Conservation (phyloP, 371 early-diverging fungal species). For the Parasitella parasitica region DNA sequence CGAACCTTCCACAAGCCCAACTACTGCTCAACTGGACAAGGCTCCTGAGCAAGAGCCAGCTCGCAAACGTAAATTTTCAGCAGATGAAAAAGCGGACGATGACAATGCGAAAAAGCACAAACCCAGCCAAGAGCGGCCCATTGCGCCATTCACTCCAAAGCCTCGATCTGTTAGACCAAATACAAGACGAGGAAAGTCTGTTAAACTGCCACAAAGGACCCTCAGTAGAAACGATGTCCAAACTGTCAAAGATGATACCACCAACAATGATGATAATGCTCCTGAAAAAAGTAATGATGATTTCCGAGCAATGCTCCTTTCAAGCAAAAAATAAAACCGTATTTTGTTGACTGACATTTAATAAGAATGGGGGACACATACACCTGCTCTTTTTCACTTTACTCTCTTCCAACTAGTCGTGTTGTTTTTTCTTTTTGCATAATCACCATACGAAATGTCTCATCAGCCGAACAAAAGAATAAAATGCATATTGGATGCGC, state of each 20-base stretch:
- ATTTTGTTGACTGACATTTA: background rate
- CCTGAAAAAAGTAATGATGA: conserved; percentile 35
- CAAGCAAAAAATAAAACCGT: conserved; percentile 14
- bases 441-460: background rate
- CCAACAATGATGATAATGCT: background rate
- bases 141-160: background rate
- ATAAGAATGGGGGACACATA: too few species aligned
- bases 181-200: conserved; percentile 3
- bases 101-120: conserved; percentile 7
- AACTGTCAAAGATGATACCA: background rate
- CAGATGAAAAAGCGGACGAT: background rate
- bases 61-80: conserved; percentile 17
- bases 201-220: background rate
- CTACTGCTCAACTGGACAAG: too few species aligned
- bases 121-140: background rate
- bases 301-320: conserved; percentile 40
- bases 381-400: background rate
- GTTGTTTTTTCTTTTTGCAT: too few species aligned
- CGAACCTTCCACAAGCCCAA: too few species aligned
- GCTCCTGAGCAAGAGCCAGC: background rate
- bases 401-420: background rate
- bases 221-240: background rate
- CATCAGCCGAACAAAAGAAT: background rate
- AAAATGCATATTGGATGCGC: conserved; percentile 41
- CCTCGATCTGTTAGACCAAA: background rate